Percentiles rank a stretch among this genome's conserved stretches.
Conservation (phyloP, 2,329 filamentous ascomycete genomes). For the Xylariaceae sp. region DNA sequence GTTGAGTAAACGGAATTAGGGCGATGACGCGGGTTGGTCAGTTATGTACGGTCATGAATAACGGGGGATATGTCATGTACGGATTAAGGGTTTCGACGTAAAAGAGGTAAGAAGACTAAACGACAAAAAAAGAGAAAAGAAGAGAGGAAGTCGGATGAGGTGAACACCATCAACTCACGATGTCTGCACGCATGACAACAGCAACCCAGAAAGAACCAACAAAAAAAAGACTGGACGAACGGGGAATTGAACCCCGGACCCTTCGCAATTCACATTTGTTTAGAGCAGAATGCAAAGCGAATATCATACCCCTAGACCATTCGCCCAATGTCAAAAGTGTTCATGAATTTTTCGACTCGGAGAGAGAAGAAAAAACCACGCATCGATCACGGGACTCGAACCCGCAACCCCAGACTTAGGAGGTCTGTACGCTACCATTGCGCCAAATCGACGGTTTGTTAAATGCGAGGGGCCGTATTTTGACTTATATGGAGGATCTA, state of each 20-base stretch:
- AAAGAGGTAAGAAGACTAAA: background rate
- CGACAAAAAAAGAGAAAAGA: background rate
- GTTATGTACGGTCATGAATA: too few relatives aligned
- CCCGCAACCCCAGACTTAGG: conserved; percentile 16
- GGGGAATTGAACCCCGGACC: conserved; percentile 22
- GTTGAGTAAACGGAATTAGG: too few relatives aligned
- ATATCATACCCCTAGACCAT: conserved; percentile 23
- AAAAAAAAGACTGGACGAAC: conserved; percentile 14
- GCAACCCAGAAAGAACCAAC: background rate
- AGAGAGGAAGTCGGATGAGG: background rate
- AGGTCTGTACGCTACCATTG: conserved; percentile 16
- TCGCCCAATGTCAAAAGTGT: conserved; percentile 5
- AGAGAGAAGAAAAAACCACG: background rate
- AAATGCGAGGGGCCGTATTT: background rate
- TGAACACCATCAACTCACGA: too few relatives aligned
- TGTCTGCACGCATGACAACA: background rate
- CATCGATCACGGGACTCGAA: conserved; percentile 18
- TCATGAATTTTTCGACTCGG: background rate
- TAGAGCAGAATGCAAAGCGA: conserved; percentile 15
- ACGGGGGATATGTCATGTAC: too few relatives aligned
- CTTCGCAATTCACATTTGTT: background rate
- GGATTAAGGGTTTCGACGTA: too few relatives aligned
- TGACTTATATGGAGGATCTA: background rate
- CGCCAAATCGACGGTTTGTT: conserved; percentile 12
- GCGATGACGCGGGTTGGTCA: too few relatives aligned